Base-by-base conservation (phyloP, 148 eudicot genomes). In the Diospyros lotus region DNA sequence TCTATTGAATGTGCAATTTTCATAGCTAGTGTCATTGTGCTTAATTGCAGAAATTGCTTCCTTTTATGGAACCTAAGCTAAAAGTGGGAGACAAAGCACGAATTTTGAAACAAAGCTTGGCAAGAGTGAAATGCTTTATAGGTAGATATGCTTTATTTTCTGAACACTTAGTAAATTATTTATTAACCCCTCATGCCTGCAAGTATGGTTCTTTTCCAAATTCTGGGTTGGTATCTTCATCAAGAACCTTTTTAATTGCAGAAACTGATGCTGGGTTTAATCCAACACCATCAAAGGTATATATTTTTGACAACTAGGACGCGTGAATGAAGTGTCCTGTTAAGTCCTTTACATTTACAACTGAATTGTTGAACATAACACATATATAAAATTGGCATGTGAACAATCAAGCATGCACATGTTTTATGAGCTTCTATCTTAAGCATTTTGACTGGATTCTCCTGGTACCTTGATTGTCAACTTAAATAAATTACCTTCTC, bases 191-290 rank as follows among this genome's bases (percentile, higher is more conserved):
- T 28, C 28, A 28, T 28, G 28, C 28, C 28, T 28, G 28, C 28
- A 28, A 28, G 28, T 28, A 28, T 28, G 28, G 28, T 28, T 28
- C 0, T 50, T 51, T 76, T 43, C 14, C 54, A 17, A 56, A 50
- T 73, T 28, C 54, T 40, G 17, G 13, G 45, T 76, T 6, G 10
- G 56, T 42, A 55, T 62, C 48, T 50, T 70, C 45, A 74, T 62
- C 66, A n/a, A 48, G 0, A 43, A 58, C 9, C 76, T 15, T 72
- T 71, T 9, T 73, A 69, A 53, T 75, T 87, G 88, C 84, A 92
- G 97, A 92, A 48, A 86, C 93, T 50, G 97, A 92, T 87, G 89
- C 90, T 80, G 97, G 95, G 60, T 88, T 92, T 73, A 78, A 79
- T 75, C 94, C 97, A 68, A 88, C 88, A 66, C 85, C 89, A 4